Percentiles rank a stretch among this genome's conserved stretches.
Evolutionary conservation across 1,284 basidiomycete genomes (phyloP).

Genomic region (Coniophora puteana): DNA sequence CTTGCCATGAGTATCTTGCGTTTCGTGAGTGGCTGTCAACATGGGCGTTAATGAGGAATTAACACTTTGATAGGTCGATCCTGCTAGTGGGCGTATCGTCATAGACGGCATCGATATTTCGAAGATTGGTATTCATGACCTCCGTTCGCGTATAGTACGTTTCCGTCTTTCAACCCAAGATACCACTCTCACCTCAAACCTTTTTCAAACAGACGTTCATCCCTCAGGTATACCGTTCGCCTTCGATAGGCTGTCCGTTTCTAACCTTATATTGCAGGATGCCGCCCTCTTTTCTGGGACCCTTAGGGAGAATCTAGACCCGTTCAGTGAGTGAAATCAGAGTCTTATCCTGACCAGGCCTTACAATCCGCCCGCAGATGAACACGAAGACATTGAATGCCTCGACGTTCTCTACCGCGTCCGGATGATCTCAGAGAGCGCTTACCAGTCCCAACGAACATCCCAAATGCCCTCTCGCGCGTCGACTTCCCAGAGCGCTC

Average conservation of each 20-base stretch:
- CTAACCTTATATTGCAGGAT: constrained; percentile 49
- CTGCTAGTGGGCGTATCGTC: constrained; percentile 67
- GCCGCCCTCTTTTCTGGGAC: constrained; percentile 80
- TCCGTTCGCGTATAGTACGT: constrained; percentile 64
- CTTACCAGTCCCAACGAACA: constrained; percentile 35
- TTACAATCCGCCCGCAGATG: constrained; percentile 35
- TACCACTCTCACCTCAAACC: no score
- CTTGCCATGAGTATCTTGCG: constrained; percentile 80
- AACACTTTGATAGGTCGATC: constrained; percentile 54
- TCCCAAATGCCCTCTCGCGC: constrained; percentile 44
- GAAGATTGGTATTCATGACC: constrained; percentile 76
- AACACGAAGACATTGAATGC: constrained; percentile 76
- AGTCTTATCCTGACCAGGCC: no score
- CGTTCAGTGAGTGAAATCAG: constrained; percentile 48
- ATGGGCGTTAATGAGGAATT: neutral
- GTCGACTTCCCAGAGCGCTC: constrained; percentile 42
- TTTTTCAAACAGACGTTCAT: constrained; percentile 59
- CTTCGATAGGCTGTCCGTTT: constrained; percentile 8
- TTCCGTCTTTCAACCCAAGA: neutral
- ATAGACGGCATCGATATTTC: constrained; percentile 87
- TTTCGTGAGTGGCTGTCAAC: constrained; percentile 48
- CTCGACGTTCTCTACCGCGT: constrained; percentile 35
- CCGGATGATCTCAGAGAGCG: constrained; percentile 51
- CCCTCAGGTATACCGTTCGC: constrained; percentile 47
- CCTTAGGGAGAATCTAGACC: constrained; percentile 84